These are phyloP conservation scores for Schoenoplectus triqueter DNA, from an alignment of 202 grass and related monocot genomes.

Conservation along the genomic window DNA sequence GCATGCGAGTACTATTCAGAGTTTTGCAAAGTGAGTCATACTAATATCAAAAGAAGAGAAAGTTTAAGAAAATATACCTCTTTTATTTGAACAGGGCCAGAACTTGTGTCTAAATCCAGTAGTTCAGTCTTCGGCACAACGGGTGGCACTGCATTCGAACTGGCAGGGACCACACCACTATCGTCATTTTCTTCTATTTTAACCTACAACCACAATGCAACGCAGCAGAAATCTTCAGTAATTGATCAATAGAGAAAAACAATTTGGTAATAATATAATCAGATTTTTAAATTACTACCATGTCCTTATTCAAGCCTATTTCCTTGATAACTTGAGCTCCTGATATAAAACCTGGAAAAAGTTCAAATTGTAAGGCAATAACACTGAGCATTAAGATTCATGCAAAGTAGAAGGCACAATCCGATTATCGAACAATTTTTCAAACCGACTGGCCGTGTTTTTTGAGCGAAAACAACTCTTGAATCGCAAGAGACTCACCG, in stretches of 20 bases:
- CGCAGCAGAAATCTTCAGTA: not conserved
- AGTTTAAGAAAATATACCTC: conserved; percentile 31
- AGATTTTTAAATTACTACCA: not conserved
- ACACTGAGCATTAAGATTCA: not conserved
- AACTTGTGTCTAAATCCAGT: not conserved
- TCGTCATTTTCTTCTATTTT: conserved; percentile 54
- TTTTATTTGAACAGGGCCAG: conserved; percentile 38
- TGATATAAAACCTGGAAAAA: not conserved
- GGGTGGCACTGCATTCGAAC: not conserved
- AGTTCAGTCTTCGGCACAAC: conserved; percentile 13
- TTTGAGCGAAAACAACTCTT: too few relatives aligned
- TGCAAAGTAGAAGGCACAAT: not conserved
- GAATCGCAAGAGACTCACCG: too few relatives aligned
- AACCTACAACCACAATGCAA: conserved; percentile 52
- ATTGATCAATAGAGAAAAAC: not conserved
- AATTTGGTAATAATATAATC: not conserved
- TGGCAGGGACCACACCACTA: not conserved
- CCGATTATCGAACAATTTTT: not conserved
- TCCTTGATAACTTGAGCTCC: not conserved
- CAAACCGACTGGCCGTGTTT: not conserved
- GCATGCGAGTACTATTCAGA: not conserved
- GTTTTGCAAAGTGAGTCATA: not conserved
- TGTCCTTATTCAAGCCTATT: not conserved
- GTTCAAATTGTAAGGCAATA: not conserved
- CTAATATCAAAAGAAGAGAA: conserved; percentile 9